Evolutionary conservation across 2,329 filamentous ascomycete genomes (phyloP).

Genomic region (Neofusicoccum parvum): DNA sequence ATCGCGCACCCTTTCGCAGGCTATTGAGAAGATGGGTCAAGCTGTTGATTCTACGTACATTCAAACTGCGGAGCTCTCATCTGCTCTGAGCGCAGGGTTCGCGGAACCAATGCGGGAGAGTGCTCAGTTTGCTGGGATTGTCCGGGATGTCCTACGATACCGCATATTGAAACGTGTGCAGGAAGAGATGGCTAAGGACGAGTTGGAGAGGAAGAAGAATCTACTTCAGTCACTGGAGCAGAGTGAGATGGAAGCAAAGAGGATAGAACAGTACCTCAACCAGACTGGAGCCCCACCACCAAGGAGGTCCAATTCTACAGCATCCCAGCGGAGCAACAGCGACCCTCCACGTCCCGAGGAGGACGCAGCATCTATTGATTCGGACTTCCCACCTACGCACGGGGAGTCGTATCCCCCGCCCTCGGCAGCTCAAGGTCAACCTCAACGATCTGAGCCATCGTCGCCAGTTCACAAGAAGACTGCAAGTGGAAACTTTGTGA

Average conservation of each 20-base stretch:
- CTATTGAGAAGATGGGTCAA: slow-evolving; percentile 92
- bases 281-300: slow-evolving; percentile 65
- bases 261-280: slow-evolving; percentile 88
- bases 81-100: slow-evolving; percentile 86
- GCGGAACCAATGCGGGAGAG: slow-evolving; percentile 98
- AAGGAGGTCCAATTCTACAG: slow-evolving; percentile 66
- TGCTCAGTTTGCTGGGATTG: slow-evolving; percentile 94
- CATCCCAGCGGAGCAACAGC: slow-evolving; percentile 48
- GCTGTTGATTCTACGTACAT: slow-evolving; percentile 96
- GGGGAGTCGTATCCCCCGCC: slow-evolving; percentile 67
- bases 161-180: slow-evolving; percentile 92
- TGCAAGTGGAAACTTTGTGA: slow-evolving; percentile 80
- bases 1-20: slow-evolving; percentile 81
- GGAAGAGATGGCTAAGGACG: slow-evolving; percentile 94
- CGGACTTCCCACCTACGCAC: slow-evolving; percentile 90
- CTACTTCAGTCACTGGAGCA: slow-evolving; percentile 87
- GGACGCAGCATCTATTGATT: slow-evolving; percentile 89
- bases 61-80: slow-evolving; percentile 87
- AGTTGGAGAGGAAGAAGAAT: slow-evolving; percentile 81
- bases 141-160: slow-evolving; percentile 84
- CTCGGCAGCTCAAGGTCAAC: slow-evolving; percentile 73
- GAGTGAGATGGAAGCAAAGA: slow-evolving; percentile 87
- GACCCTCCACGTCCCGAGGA: slow-evolving; percentile 58
- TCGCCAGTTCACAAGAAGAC: slow-evolving; percentile 69
- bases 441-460: slow-evolving; percentile 37